Conservation (phyloP, 2,329 filamentous ascomycete species). For the Botrytis sinoallii region DNA sequence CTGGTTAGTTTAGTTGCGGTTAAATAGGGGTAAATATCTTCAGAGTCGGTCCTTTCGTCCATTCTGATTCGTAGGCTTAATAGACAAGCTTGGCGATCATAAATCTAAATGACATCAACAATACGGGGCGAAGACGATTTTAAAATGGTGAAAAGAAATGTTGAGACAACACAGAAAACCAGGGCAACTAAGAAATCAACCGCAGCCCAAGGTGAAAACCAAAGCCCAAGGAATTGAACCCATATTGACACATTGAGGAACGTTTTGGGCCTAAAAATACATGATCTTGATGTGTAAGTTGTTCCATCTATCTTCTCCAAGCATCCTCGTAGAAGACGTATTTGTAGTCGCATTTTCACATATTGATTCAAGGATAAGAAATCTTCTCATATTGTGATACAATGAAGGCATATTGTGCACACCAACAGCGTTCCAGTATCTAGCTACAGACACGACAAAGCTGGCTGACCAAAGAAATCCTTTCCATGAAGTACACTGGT, state of each 20-base stretch:
- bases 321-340: not conserved
- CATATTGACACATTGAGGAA: not conserved
- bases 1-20: not conserved
- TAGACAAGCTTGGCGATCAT: not conserved
- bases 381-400: not conserved
- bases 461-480: not conserved
- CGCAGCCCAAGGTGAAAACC: not conserved
- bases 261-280: not conserved
- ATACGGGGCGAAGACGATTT: not conserved
- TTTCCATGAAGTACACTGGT: not conserved
- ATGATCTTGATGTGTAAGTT: not conserved
- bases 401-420: not conserved
- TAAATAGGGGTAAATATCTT: slow-evolving; percentile 16
- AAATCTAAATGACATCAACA: not conserved
- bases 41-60: slow-evolving; percentile 4
- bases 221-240: not conserved
- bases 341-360: not conserved
- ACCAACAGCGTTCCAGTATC: not conserved
- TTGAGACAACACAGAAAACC: not conserved
- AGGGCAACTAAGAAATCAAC: not conserved
- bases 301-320: not conserved
- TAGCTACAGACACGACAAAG: not conserved
- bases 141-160: too few relatives aligned
- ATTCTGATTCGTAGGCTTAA: slow-evolving; percentile 1
- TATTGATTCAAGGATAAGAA: not conserved